A percentile compares a stretch with the other conserved stretches of the same genome.
Evolutionary conservation across 2,329 filamentous ascomycete species (phyloP).

Genomic region (Coniochaeta prunicola): DNA sequence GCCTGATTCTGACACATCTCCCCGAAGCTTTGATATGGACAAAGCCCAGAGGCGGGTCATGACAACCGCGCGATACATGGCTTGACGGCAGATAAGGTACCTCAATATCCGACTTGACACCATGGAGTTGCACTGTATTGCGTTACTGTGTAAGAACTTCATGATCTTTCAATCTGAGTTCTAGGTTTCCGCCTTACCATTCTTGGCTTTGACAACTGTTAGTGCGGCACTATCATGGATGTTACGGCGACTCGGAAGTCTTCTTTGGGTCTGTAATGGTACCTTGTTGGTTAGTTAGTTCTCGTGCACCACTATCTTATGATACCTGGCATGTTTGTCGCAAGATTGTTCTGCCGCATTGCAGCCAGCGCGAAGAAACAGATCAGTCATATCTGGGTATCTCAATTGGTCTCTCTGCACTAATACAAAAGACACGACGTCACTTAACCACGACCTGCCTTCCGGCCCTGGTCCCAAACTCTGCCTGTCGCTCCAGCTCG

Average conservation of each 20-base stretch:
- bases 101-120: background rate
- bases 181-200: background rate
- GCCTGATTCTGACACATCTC: background rate
- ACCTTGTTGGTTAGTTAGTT: no score
- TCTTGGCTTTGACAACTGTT: background rate
- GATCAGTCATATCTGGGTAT: background rate
- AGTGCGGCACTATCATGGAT: background rate
- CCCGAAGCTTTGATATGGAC: background rate
- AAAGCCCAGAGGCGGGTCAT: background rate
- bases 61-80: background rate
- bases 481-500: conserved; percentile 43
- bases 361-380: background rate
- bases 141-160: background rate
- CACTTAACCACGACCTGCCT: conserved; percentile 16
- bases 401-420: background rate
- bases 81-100: background rate
- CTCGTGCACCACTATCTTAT: no score
- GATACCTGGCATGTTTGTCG: no score
- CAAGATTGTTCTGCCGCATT: background rate
- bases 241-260: background rate
- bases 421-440: background rate
- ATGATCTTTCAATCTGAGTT: background rate
- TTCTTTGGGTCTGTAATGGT: background rate
- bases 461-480: conserved; percentile 51
- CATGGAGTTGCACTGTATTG: background rate